Evolutionary conservation across 192 early-diverging fungal genomes (phyloP).

Genomic region (Backusella psychrophila): DNA sequence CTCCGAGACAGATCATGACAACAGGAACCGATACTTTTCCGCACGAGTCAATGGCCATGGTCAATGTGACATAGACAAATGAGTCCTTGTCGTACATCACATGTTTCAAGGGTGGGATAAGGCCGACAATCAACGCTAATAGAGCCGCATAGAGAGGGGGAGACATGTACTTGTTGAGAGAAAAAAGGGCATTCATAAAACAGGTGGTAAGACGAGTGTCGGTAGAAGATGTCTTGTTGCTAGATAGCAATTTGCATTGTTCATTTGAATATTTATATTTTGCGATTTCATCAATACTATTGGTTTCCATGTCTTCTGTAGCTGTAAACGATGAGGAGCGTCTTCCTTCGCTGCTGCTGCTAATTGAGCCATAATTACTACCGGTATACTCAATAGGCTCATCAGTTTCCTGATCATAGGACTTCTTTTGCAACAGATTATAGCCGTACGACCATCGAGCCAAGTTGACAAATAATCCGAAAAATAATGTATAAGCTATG

Average conservation of each 20-base stretch:
- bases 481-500: constrained; percentile 2
- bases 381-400: neutral
- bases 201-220: neutral
- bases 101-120: constrained; percentile 56
- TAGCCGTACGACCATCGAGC: constrained; percentile 79
- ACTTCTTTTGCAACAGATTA: constrained; percentile 46
- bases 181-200: neutral
- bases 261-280: neutral
- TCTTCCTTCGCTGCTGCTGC: constrained; percentile 15
- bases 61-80: constrained; percentile 48
- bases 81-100: constrained; percentile 59
- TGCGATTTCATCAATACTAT: neutral
- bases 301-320: neutral
- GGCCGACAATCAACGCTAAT: constrained; percentile 62
- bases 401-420: constrained; percentile 22
- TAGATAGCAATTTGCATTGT: too few species aligned
- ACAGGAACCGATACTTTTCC: constrained; percentile 78
- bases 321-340: neutral
- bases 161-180: constrained; percentile 46
- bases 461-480: constrained; percentile 52
- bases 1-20: constrained; percentile 73
- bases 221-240: neutral
- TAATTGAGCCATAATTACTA: neutral
- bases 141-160: constrained; percentile 73
- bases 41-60: constrained; percentile 66